Percentiles rank a stretch among this genome's conserved stretches.
phyloP scores from a whole-genome alignment of 257 asterid genomes.

The Solanum pinnatisectum region DNA sequence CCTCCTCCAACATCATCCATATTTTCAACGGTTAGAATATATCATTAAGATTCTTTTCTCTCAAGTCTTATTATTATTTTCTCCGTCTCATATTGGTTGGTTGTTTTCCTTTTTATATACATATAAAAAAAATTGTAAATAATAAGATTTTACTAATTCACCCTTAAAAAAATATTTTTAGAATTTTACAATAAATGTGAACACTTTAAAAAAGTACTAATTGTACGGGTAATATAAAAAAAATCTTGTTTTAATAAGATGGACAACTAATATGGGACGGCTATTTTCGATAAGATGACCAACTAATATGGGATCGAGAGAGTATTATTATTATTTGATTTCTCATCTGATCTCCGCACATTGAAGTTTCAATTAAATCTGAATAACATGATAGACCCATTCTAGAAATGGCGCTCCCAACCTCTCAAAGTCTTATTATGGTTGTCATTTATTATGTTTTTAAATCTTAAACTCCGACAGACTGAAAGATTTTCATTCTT shows the following conservation, averaged over 20 bases:
- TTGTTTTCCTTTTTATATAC: no score
- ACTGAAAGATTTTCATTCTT: not conserved
- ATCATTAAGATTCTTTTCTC: not conserved
- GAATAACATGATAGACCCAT: not conserved
- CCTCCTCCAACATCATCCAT: not conserved
- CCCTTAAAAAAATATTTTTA: fast-evolving
- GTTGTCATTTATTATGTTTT: not conserved
- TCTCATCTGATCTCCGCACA: fast-evolving
- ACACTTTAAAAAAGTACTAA: not conserved
- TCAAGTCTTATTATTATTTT: not conserved
- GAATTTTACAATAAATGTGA: no score
- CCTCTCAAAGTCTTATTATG: not conserved
- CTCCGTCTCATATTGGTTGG: no score
- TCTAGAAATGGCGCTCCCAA: not conserved
- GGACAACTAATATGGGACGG: fast-evolving
- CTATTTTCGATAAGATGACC: not conserved
- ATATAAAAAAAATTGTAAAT: no score
- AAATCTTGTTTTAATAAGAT: no score
- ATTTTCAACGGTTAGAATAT: not conserved
- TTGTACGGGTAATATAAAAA: no score
- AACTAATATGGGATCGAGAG: not conserved
- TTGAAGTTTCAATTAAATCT: no score
- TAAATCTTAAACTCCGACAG: not conserved
- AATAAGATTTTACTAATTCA: no score
- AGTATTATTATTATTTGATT: no score